Evolutionary conservation across 768 basidiomycete genomes (phyloP).

Genomic region (Pisolithus microcarpus): DNA sequence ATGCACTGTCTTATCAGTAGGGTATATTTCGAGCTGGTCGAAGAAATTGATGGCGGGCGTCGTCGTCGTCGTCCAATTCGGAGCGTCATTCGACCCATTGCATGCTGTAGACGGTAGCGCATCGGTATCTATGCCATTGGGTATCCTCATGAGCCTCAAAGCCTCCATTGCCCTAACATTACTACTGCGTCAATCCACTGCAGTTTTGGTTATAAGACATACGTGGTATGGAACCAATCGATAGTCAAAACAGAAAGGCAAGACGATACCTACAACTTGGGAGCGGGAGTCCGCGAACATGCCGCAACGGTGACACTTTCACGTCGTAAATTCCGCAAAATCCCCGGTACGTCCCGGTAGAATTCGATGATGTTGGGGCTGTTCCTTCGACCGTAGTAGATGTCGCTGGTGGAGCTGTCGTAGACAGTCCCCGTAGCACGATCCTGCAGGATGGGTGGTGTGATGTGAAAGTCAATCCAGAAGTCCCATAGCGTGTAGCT

Average conservation of each 20-base stretch:
- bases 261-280: slow-evolving; percentile 48
- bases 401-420: slow-evolving; percentile 13
- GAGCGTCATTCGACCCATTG: slow-evolving; percentile 20
- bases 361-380: slow-evolving; percentile 44
- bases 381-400: background rate
- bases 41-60: slow-evolving; percentile 53
- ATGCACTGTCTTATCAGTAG: slow-evolving; percentile 75
- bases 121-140: slow-evolving; percentile 8
- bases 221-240: too few relatives aligned
- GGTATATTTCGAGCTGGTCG: slow-evolving; percentile 69
- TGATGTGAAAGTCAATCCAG: slow-evolving; percentile 79
- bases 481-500: slow-evolving; percentile 85
- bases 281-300: slow-evolving; percentile 66
- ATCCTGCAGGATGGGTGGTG: slow-evolving; percentile 48
- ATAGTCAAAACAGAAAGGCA: background rate
- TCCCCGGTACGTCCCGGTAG: slow-evolving; percentile 69
- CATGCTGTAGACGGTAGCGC: too few relatives aligned
- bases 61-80: background rate
- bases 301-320: slow-evolving; percentile 55
- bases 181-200: background rate
- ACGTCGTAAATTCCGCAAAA: slow-evolving; percentile 52
- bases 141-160: slow-evolving; percentile 53
- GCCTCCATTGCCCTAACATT: slow-evolving; percentile 63
- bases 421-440: slow-evolving; percentile 17
- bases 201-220: background rate